phyloP scores from a whole-genome alignment of 768 basidiomycete genomes.

The Kwoniella dendrophila region DNA sequence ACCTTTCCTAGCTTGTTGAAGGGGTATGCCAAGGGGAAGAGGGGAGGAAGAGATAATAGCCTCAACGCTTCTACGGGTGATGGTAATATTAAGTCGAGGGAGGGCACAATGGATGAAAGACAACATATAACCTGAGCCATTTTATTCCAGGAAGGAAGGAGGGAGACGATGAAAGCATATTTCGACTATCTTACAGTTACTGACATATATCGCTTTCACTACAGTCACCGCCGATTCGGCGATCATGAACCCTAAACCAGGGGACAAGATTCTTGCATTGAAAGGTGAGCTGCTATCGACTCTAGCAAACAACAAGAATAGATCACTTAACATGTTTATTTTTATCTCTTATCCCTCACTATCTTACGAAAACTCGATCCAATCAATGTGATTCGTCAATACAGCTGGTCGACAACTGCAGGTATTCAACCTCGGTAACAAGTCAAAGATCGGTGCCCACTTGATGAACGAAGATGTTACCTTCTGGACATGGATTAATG shows the following conservation, averaged over 20 bases:
- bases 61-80: no score
- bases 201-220: neutral
- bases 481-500: conserved; percentile 98
- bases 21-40: neutral
- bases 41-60: no score
- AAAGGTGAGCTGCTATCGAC: conserved; percentile 70
- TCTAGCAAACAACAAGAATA: no score
- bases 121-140: no score
- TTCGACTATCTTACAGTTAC: neutral
- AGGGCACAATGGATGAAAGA: no score
- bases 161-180: neutral
- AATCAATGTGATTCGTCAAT: neutral
- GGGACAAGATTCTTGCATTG: conserved; percentile 90
- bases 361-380: no score
- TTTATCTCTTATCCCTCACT: neutral
- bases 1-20: neutral
- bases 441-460: conserved; percentile 96
- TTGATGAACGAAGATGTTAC: conserved; percentile 89
- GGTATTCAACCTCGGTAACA: conserved; percentile 96
- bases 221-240: conserved; percentile 94
- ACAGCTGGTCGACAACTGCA: conserved; percentile 91
- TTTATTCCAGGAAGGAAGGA: no score
- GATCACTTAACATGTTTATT: no score
- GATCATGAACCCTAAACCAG: conserved; percentile 84
- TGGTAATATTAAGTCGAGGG: no score